Evolutionary conservation across 2,329 filamentous ascomycete genomes (phyloP), one percentile per base, ranked within the genome.

Genomic region (Grosmannia serpens): DNA sequence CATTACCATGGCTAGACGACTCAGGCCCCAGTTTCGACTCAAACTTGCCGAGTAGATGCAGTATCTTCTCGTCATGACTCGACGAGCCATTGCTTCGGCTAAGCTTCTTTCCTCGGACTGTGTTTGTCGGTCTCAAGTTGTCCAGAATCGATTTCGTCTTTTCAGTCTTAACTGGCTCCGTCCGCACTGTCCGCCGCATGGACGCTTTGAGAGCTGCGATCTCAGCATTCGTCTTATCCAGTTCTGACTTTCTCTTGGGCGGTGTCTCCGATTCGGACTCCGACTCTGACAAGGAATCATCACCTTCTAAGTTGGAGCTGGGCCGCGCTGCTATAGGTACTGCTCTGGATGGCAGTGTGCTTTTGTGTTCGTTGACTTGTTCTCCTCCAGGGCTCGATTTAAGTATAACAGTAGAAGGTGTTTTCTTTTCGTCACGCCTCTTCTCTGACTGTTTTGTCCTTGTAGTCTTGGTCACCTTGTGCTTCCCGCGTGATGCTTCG

Each of bases 121-220:
- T 84, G 10, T 81, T 88, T 57, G 82, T 74, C 0, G 89, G 88
- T 26, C 94, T 87, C 79, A 92, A 82, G 38, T 81, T 77, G 67
- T 91, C 88, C 6, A 92, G 69, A 0, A 84, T 79, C 1, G 85
- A 86, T n/a, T 35, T 26, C 65, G 86, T 86, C 66, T 81, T 82
- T 62, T 81, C 81, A 63, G 84, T 78, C 60, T n/a, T 29, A 13
- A 22, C 75, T 1, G 77, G 73, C 63, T 75, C 77, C 0, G 70
- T 67, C 56, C 79, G 72, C 29, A 81, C 73, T 26, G 78, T 86
- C 38, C 88, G 80, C 67, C 85, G 87, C 86, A 94, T 89, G 0
- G 87, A 91, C 10, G 87, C 87, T 70, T 91, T 92, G 4, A 94
- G 74, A 1, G 86, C 86, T 5, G 87, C 87, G 57, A 92, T 90